Percentiles rank a stretch among this genome's conserved stretches.
phyloP scores from a whole-genome alignment of 768 basidiomycete species.

The Gymnopilus junonius region DNA sequence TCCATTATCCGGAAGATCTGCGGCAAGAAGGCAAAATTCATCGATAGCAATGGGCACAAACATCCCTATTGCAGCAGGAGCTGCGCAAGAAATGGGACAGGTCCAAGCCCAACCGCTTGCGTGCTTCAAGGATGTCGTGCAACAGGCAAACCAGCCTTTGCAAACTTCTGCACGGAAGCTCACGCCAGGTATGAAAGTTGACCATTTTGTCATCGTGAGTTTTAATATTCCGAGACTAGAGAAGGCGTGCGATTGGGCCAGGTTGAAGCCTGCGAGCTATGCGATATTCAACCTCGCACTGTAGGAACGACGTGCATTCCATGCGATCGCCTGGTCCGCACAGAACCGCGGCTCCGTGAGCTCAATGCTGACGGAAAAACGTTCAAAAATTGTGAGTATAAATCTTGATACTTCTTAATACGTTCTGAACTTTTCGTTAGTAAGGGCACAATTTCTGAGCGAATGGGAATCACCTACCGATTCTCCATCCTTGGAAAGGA shows the following conservation, averaged over 20 bases:
- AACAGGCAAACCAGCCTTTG: slow-evolving; percentile 51
- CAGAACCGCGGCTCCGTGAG: slow-evolving; percentile 51
- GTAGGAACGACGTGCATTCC: slow-evolving; percentile 50
- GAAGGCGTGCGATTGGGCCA: slow-evolving; percentile 55
- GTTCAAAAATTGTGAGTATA: slow-evolving; percentile 55
- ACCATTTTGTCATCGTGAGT: neutral
- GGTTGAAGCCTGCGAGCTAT: slow-evolving; percentile 53
- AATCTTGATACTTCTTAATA: neutral
- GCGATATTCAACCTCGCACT: slow-evolving; percentile 49
- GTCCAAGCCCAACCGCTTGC: slow-evolving; percentile 45
- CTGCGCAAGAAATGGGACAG: slow-evolving; percentile 55
- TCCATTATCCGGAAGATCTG: slow-evolving; percentile 47
- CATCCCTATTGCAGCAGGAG: slow-evolving; percentile 67
- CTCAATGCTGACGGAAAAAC: slow-evolving; percentile 47
- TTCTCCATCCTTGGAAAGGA: slow-evolving; percentile 52
- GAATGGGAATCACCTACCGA: slow-evolving; percentile 53
- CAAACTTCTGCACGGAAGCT: slow-evolving; percentile 60
- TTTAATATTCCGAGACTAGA: slow-evolving; percentile 32
- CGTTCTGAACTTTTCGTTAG: slow-evolving; percentile 27
- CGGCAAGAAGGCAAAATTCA: slow-evolving; percentile 61
- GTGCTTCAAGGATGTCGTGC: slow-evolving; percentile 55
- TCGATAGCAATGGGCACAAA: slow-evolving; percentile 57
- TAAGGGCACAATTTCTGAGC: slow-evolving; percentile 52
- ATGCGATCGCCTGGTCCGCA: slow-evolving; percentile 51
- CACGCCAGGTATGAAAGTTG: slow-evolving; percentile 54